These are phyloP conservation scores for Suillus subaureus DNA, from an alignment of 768 basidiomycete genomes.

Conservation along the genomic window DNA sequence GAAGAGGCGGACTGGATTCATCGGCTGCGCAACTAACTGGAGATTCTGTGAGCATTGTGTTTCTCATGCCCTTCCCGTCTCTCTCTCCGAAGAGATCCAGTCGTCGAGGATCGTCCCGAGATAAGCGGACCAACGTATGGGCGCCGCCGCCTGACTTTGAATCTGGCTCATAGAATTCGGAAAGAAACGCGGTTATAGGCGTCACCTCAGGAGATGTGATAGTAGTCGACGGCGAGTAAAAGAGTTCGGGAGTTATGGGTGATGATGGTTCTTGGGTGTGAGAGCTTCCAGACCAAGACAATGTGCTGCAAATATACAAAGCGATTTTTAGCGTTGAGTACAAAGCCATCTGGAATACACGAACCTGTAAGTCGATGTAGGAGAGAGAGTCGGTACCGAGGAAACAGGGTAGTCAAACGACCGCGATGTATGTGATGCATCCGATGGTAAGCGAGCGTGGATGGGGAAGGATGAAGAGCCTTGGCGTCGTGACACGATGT, in stretches of 20 bases:
- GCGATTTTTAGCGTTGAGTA: not conserved
- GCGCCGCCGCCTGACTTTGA: not conserved
- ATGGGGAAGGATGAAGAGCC: not conserved
- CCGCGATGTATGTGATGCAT: not conserved
- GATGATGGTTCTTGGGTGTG: constrained; percentile 14
- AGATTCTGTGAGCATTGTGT: not conserved
- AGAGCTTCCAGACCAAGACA: constrained; percentile 20
- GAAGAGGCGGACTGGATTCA: not conserved
- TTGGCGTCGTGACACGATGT: not conserved
- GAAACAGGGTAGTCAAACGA: constrained; percentile 14
- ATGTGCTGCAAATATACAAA: constrained; percentile 6
- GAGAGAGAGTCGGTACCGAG: constrained; percentile 20
- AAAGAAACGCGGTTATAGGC: constrained; percentile 11
- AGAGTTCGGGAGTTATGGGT: constrained; percentile 25
- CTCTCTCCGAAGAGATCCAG: not conserved
- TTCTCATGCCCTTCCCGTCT: not conserved
- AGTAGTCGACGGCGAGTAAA: constrained; percentile 8
- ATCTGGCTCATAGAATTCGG: constrained; percentile 13
- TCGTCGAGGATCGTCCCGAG: not conserved
- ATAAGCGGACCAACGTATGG: not conserved
- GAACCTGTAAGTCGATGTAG: constrained; percentile 30
- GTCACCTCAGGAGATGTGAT: constrained; percentile 17
- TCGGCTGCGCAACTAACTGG: not conserved
- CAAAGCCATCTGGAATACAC: not conserved
- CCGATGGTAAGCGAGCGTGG: not conserved